Conservation (phyloP, 257 asterid genomes). For the Galeopsis tetrahit region DNA sequence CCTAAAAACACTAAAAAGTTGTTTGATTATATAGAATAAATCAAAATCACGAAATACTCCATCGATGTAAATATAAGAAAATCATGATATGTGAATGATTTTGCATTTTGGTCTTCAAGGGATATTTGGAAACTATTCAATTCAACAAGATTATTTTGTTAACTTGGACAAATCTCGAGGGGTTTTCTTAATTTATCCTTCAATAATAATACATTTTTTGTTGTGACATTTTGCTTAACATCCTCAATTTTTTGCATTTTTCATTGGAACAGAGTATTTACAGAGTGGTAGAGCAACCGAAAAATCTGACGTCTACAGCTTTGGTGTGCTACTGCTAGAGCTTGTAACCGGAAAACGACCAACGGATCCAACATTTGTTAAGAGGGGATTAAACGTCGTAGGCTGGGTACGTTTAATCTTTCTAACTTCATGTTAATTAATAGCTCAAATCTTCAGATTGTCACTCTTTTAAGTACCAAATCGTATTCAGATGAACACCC, state of each 20-base stretch:
- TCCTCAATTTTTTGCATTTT: not conserved
- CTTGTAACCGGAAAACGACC: constrained; percentile 95
- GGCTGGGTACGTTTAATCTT: constrained; percentile 73
- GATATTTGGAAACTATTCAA: not conserved
- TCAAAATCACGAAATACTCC: not conserved
- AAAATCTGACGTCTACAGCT: constrained; percentile 90
- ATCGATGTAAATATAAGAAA: not conserved
- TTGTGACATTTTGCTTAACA: not conserved
- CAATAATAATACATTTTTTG: not conserved
- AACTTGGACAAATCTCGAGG: not conserved
- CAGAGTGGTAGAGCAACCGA: constrained; percentile 97
- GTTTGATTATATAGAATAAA: not conserved
- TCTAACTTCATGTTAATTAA: not conserved
- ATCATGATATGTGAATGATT: not conserved
- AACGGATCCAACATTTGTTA: constrained; percentile 81
- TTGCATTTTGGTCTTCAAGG: not conserved
- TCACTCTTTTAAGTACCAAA: not conserved
- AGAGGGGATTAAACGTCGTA: constrained; percentile 83
- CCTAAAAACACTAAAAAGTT: not conserved
- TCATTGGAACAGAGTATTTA: constrained; percentile 65
- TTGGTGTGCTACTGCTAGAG: constrained; percentile 88
- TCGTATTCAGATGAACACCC: constrained; percentile 69
- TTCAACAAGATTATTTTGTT: not conserved
- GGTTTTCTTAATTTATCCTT: not conserved
- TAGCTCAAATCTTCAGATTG: not conserved